Evolutionary conservation across 2,329 filamentous ascomycete species (phyloP).

Genomic region (Curvularia spicifera): DNA sequence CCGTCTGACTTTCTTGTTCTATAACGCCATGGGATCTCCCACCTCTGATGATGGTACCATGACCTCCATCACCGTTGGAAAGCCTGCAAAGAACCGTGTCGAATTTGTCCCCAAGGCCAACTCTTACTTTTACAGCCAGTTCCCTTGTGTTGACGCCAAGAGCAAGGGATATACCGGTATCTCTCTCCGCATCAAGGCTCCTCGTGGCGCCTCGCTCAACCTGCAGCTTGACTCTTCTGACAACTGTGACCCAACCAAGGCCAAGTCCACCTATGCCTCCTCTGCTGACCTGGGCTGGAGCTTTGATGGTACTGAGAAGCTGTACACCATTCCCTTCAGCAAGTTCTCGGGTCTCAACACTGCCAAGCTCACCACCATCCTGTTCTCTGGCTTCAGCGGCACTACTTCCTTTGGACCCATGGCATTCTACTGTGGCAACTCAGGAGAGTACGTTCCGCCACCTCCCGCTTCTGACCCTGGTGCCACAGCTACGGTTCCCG

Average conservation of each 20-base stretch:
- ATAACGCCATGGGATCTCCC: slow-evolving; percentile 64
- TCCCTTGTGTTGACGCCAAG: slow-evolving; percentile 61
- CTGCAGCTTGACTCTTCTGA: slow-evolving; percentile 60
- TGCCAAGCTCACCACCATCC: slow-evolving; percentile 60
- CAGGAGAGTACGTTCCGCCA: slow-evolving; percentile 59
- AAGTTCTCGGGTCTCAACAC: slow-evolving; percentile 60
- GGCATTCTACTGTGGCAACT: slow-evolving; percentile 64
- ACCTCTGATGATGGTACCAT: slow-evolving; percentile 65
- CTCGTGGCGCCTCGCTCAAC: slow-evolving; percentile 58
- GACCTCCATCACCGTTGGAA: slow-evolving; percentile 62
- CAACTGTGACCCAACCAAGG: slow-evolving; percentile 52
- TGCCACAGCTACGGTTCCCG: slow-evolving; percentile 58
- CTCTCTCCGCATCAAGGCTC: slow-evolving; percentile 62
- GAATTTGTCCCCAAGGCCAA: slow-evolving; percentile 58
- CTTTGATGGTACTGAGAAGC: slow-evolving; percentile 65
- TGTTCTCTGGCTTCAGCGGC: slow-evolving; percentile 57
- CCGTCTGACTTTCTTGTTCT: slow-evolving; percentile 65
- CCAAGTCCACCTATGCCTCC: slow-evolving; percentile 50
- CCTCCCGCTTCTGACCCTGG: slow-evolving; percentile 51
- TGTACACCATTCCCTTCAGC: slow-evolving; percentile 65
- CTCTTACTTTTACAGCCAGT: slow-evolving; percentile 66
- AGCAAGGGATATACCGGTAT: slow-evolving; percentile 60
- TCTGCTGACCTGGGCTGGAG: slow-evolving; percentile 63
- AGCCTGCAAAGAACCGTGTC: slow-evolving; percentile 54
- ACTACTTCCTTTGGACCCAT: slow-evolving; percentile 63